Percentiles rank a stretch among this genome's conserved stretches.
Evolutionary conservation across 805 yeast species (phyloP).

Genomic region (Myxozyma lipomycoides): DNA sequence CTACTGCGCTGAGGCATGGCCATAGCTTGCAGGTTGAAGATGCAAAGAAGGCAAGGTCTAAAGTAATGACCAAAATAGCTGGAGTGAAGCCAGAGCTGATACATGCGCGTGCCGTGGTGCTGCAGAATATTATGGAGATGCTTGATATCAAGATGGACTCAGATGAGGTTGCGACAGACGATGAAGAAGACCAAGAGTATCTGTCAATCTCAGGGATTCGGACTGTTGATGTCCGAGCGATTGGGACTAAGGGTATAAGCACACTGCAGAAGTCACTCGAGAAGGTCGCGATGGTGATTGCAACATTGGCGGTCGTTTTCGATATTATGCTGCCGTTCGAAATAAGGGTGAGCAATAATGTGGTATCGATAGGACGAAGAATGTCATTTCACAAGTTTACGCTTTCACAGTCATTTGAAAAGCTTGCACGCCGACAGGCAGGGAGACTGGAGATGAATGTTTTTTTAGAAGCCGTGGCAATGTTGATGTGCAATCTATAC

Average conservation of each 20-base stretch:
- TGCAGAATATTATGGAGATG: not conserved
- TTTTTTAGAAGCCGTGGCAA: not conserved
- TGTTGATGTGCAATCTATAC: not conserved
- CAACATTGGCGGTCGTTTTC: not conserved
- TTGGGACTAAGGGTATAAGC: not conserved
- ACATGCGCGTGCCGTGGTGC: not conserved
- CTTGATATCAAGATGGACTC: not conserved
- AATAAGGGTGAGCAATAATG: not conserved
- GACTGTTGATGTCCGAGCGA: not conserved
- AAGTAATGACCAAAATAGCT: not conserved
- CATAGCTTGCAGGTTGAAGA: conserved; percentile 18
- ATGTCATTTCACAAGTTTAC: not conserved
- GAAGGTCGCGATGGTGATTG: not conserved
- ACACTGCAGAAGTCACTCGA: not conserved
- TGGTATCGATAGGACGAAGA: not conserved
- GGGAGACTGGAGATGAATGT: not conserved
- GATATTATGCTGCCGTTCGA: conserved; percentile 1
- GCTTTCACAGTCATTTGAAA: not conserved
- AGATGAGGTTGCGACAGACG: not conserved
- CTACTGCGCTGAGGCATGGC: conserved; percentile 19
- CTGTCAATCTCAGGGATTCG: not conserved
- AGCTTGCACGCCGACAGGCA: not conserved
- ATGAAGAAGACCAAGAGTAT: not conserved
- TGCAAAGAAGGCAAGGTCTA: not conserved
- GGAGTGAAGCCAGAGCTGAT: not conserved